phyloP scores from a whole-genome alignment of 306 rosid genomes.

The Parietaria judaica region DNA sequence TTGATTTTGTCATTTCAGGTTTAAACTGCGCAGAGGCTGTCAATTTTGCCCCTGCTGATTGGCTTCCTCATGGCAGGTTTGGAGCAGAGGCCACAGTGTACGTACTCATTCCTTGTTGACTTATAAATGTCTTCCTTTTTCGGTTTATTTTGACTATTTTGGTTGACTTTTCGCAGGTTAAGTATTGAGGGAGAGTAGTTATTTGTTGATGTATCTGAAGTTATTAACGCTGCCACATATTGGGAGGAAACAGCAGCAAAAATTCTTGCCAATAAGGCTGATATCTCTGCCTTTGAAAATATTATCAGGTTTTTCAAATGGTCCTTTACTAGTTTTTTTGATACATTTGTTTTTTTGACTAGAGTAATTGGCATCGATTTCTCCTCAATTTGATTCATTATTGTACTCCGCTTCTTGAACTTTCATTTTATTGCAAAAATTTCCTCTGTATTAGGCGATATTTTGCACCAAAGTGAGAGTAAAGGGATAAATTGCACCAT shows the following conservation, averaged over 20 bases:
- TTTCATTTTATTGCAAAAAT: too few species aligned
- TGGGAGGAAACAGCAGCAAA: constrained; percentile 76
- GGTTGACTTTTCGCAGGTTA: constrained; percentile 40
- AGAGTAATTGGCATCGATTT: too few species aligned
- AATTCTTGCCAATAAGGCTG: constrained; percentile 54
- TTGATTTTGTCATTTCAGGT: constrained; percentile 51
- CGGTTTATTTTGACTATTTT: background rate
- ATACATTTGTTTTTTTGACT: constrained; percentile 7
- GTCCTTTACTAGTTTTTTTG: constrained; percentile 9
- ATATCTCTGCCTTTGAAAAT: constrained; percentile 64
- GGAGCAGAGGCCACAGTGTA: constrained; percentile 78
- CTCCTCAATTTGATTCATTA: too few species aligned
- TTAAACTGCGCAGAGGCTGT: constrained; percentile 99
- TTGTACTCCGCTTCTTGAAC: too few species aligned
- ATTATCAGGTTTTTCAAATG: constrained; percentile 45
- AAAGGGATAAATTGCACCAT: too few species aligned
- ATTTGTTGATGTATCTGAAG: constrained; percentile 39
- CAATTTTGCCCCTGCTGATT: constrained; percentile 98
- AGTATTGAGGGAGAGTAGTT: constrained; percentile 54
- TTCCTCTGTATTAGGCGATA: too few species aligned
- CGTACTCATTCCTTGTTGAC: constrained; percentile 13
- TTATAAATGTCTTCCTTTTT: background rate
- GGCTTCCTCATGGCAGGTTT: constrained; percentile 93
- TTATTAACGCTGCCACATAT: constrained; percentile 45
- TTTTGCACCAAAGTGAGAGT: too few species aligned